Percentiles rank a stretch among this genome's conserved stretches.
Conservation (phyloP, 1,284 basidiomycete species). For the Pholiota adiposa region DNA sequence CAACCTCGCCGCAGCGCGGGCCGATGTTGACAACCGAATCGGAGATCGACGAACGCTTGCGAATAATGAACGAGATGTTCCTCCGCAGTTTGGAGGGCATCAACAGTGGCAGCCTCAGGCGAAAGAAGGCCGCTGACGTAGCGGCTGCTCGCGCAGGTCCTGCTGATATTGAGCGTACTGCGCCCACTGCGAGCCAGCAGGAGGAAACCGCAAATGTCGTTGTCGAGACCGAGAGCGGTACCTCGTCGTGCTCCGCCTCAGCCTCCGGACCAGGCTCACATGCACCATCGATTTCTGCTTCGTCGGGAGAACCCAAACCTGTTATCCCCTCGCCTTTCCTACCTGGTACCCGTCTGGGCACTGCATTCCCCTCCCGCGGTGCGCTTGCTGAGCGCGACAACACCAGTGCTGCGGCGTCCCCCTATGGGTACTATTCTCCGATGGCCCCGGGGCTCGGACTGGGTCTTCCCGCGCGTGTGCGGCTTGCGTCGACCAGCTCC, state of each 20-base stretch:
- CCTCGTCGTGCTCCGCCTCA: background rate
- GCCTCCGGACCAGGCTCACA: background rate
- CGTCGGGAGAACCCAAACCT: background rate
- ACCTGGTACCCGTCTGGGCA: background rate
- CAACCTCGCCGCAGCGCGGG: slow-evolving; percentile 35
- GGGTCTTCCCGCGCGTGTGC: slow-evolving; percentile 1
- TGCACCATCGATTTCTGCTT: background rate
- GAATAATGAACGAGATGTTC: slow-evolving; percentile 68
- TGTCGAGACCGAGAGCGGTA: background rate
- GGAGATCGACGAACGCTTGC: slow-evolving; percentile 65
- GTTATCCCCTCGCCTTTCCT: background rate
- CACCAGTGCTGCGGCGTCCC: background rate
- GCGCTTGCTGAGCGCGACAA: background rate
- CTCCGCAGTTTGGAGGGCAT: slow-evolving; percentile 61
- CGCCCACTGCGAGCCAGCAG: background rate
- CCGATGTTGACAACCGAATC: slow-evolving; percentile 62
- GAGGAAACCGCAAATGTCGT: background rate
- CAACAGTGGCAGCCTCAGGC: slow-evolving; percentile 28
- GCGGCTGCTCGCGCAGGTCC: background rate
- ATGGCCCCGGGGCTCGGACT: slow-evolving; percentile 1
- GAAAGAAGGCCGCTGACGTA: slow-evolving; percentile 20
- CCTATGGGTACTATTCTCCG: background rate
- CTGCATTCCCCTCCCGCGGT: background rate
- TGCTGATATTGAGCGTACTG: background rate
- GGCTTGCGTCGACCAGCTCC: slow-evolving; percentile 22